Evolutionary conservation across 2,329 filamentous ascomycete genomes (phyloP).

Genomic region (Hypocrella siamensis): DNA sequence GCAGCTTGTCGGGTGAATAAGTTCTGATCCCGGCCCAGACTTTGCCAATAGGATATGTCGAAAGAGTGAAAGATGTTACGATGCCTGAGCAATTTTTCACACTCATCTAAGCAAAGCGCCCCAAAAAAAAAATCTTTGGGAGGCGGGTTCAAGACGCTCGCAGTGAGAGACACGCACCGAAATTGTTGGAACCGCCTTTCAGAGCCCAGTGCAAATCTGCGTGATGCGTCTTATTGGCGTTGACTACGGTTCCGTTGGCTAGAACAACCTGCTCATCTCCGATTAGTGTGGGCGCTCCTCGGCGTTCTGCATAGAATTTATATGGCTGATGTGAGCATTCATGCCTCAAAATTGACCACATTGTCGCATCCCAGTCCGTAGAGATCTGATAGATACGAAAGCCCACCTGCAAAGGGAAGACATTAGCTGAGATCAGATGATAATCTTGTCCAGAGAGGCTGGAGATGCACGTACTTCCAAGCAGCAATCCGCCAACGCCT

Average conservation of each 20-base stretch:
- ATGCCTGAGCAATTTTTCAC: constrained; percentile 24
- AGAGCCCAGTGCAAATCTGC: constrained; percentile 42
- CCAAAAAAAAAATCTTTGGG: too few relatives aligned
- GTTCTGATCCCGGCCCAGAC: constrained; percentile 19
- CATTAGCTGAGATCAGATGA: constrained; percentile 7
- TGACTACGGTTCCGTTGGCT: constrained; percentile 24
- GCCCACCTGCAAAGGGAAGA: background rate
- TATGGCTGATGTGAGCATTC: background rate
- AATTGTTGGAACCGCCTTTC: constrained; percentile 38
- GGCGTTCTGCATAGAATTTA: background rate
- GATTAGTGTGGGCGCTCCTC: background rate
- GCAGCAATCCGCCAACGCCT: constrained; percentile 10
- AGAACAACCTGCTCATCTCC: constrained; percentile 20
- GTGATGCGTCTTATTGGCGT: constrained; percentile 22
- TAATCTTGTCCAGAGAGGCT: constrained; percentile 9
- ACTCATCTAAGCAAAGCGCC: background rate
- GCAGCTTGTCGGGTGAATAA: constrained; percentile 6
- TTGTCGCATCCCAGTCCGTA: constrained; percentile 1
- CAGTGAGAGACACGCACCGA: constrained; percentile 8
- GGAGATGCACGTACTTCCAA: constrained; percentile 11
- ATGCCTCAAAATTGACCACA: constrained; percentile 7
- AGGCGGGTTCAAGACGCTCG: too few relatives aligned
- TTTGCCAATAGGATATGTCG: constrained; percentile 17
- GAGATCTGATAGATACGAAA: background rate
- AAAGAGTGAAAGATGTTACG: constrained; percentile 31